A percentile compares a stretch with the other conserved stretches of the same genome.
phyloP scores from a whole-genome alignment of 768 basidiomycete species.

The Tulasnella sp. region DNA sequence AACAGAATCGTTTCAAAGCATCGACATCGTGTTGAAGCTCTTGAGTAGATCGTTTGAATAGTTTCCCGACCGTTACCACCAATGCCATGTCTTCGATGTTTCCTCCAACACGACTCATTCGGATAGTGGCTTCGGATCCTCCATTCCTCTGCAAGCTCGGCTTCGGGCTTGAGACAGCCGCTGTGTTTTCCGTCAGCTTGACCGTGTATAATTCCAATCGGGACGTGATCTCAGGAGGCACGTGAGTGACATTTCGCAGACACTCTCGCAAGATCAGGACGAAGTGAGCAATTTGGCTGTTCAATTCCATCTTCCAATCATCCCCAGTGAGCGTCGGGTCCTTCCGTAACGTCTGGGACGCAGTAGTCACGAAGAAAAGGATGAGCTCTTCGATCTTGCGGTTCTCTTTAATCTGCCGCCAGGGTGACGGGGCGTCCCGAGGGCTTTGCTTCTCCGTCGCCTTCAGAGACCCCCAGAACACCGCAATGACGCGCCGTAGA shows the following conservation, averaged over 20 bases:
- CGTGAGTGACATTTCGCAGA: conserved; percentile 57
- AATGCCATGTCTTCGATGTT: conserved; percentile 56
- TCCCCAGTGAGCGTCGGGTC: conserved; percentile 68
- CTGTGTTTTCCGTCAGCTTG: conserved; percentile 59
- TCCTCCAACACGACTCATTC: background rate
- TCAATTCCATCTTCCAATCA: conserved; percentile 86
- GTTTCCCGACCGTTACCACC: conserved; percentile 50
- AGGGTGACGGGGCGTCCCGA: background rate
- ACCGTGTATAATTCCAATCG: conserved; percentile 76
- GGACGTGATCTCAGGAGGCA: conserved; percentile 68
- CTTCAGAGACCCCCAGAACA: conserved; percentile 55
- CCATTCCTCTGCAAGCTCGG: background rate
- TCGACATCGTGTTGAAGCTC: conserved; percentile 67
- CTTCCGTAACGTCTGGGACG: conserved; percentile 79
- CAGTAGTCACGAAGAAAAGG: conserved; percentile 87
- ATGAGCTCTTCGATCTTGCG: conserved; percentile 97
- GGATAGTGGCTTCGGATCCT: no score
- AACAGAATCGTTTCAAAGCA: conserved; percentile 48
- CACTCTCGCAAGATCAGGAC: conserved; percentile 77
- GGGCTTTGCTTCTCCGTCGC: background rate
- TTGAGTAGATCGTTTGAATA: conserved; percentile 65
- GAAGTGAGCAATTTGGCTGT: conserved; percentile 84
- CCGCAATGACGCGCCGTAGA: conserved; percentile 79
- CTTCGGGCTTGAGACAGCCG: conserved; percentile 46
- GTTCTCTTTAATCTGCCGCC: conserved; percentile 83